These are phyloP conservation scores for Pseudocercospora fijiensis DNA, from an alignment of 2,329 filamentous ascomycete genomes.

Conservation along the genomic window DNA sequence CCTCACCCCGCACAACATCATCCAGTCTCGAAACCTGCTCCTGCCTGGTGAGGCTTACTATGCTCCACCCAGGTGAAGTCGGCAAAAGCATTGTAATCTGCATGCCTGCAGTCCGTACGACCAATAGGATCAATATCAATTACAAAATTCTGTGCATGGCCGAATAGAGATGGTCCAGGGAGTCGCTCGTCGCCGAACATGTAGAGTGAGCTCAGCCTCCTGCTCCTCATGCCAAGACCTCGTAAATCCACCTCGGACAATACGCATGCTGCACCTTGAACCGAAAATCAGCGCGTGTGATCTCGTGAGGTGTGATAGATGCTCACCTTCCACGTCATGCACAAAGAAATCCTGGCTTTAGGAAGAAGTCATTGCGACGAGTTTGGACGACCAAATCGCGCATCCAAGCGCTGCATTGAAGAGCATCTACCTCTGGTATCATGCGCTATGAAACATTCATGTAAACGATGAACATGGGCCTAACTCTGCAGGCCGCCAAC, in stretches of 20 bases:
- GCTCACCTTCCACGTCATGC: no score
- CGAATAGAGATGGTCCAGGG: not conserved
- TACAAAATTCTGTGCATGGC: not conserved
- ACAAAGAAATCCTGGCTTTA: no score
- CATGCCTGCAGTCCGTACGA: not conserved
- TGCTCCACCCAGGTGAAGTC: not conserved
- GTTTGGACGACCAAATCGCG: not conserved
- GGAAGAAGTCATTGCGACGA: not conserved
- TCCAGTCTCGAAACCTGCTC: not conserved
- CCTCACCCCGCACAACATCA: not conserved
- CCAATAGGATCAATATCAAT: not conserved
- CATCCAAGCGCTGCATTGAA: not conserved
- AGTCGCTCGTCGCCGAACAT: not conserved
- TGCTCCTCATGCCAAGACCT: not conserved
- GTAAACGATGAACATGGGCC: slow-evolving; percentile 4
- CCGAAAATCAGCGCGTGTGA: no score
- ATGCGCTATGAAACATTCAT: slow-evolving; percentile 5
- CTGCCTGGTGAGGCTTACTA: not conserved
- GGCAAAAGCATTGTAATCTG: no score
- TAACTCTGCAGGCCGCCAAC: not conserved
- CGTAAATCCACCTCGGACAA: not conserved
- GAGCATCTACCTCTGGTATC: not conserved
- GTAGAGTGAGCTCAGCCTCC: not conserved
- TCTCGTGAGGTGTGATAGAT: no score
- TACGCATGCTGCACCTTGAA: no score